Percentiles rank a stretch among this genome's conserved stretches.
These are phyloP conservation scores for Rhizopogon sp. DNA, from an alignment of 768 basidiomycete species.

Conservation along the genomic window DNA sequence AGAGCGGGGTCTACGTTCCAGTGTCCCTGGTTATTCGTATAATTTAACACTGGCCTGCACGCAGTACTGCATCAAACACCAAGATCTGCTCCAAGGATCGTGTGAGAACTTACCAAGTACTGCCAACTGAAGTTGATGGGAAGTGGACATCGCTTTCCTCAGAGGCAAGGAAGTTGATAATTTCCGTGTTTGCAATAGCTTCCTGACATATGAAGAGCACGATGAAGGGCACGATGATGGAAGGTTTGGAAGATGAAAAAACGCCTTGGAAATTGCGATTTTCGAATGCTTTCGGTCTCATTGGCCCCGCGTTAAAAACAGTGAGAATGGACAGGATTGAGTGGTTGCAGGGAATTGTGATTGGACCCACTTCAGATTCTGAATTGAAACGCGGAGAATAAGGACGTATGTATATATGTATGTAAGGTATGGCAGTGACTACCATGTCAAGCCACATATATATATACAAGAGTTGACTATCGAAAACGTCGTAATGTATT, in stretches of 20 bases:
- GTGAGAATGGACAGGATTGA: not conserved
- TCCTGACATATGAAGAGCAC: slow-evolving; percentile 18
- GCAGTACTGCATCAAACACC: not conserved
- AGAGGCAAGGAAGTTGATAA: slow-evolving; percentile 47
- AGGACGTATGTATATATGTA: not conserved
- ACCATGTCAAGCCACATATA: not conserved
- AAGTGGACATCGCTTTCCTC: slow-evolving; percentile 15
- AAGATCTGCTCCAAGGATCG: slow-evolving; percentile 6
- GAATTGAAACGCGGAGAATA: not conserved
- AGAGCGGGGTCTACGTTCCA: slow-evolving; percentile 39
- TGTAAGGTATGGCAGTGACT: not conserved
- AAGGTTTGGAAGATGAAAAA: not conserved
- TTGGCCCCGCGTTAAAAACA: not conserved
- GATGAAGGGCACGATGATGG: slow-evolving; percentile 4
- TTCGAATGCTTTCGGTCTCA: not conserved
- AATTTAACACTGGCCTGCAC: slow-evolving; percentile 36
- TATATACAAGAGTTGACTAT: no score
- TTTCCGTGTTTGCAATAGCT: slow-evolving; percentile 57
- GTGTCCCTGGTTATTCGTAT: slow-evolving; percentile 26
- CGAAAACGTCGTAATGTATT: not conserved
- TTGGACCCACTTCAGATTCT: not conserved
- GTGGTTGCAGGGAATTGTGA: not conserved
- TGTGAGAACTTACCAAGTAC: slow-evolving; percentile 17
- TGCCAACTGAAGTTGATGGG: slow-evolving; percentile 18
- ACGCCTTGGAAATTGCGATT: not conserved